phyloP scores from a whole-genome alignment of 495 filamentous ascomycete species.

The Penicillium desertorum region DNA sequence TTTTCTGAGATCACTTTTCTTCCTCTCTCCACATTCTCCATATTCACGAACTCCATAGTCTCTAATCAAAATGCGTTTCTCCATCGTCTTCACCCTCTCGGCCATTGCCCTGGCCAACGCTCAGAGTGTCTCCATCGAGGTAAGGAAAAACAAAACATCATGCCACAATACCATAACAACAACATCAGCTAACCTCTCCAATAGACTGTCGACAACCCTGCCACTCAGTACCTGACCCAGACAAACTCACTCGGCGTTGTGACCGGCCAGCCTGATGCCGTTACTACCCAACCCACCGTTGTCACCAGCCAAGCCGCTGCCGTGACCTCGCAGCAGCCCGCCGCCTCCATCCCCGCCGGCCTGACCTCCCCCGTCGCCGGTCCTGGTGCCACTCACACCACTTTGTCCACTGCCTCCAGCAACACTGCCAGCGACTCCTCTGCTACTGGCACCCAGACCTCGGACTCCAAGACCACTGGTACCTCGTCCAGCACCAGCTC shows the following conservation, averaged over 20 bases:
- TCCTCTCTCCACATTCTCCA: constrained; percentile 8
- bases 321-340: constrained; percentile 44
- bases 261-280: constrained; percentile 47
- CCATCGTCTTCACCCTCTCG: constrained; percentile 43
- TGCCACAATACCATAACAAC: neutral
- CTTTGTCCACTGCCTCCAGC: constrained; percentile 12
- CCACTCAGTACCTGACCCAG: constrained; percentile 45
- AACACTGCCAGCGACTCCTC: constrained; percentile 18
- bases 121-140: constrained; percentile 19
- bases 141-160: constrained; percentile 19
- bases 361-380: constrained; percentile 31
- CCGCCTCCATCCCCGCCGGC: constrained; percentile 52
- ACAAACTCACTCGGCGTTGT: constrained; percentile 58
- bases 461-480: constrained; percentile 4
- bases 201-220: constrained; percentile 33
- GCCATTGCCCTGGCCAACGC: constrained; percentile 37
- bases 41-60: constrained; percentile 1
- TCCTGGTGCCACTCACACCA: constrained; percentile 17
- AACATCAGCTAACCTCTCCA: neutral
- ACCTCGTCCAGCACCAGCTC: constrained; percentile 10
- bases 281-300: constrained; percentile 37
- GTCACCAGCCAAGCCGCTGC: constrained; percentile 45
- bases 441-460: constrained; percentile 10
- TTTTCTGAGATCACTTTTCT: neutral
- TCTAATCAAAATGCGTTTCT: constrained; percentile 41